Evolutionary conservation across 768 basidiomycete species (phyloP), one percentile per base, ranked within the genome.

Genomic region (Boletales sp.): DNA sequence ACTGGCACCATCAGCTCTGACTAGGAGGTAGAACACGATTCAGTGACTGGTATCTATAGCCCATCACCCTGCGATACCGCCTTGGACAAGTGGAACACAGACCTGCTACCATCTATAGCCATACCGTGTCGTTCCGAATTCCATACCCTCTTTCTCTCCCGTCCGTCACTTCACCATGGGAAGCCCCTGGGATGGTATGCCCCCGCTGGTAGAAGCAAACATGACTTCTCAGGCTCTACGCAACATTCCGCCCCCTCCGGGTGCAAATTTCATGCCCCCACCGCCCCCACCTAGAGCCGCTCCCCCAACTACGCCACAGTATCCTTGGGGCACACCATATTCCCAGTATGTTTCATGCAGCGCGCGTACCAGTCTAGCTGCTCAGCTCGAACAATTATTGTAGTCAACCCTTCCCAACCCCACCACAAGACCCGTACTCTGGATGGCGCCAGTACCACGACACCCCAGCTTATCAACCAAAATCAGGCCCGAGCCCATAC

Each of bases 401-500:
- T 13, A 54, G 21, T 12, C 27, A 53, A 9, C 7, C 53, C n/a
- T 50, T 58, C 30, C 50, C 53, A 14, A 48, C 8, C 43, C 52
- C 49, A 27, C 24, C 24, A 29, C 60, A 66, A 18, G 60, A 58
- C 19, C 53, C 53, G 7, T 50, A n/a, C 17, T 13, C 45, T 21
- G 17, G 24, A 17, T 54, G 57, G 57, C 35, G 5, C 11, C 53
- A 32, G n/a, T 24, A 55, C 35, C 12, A 44, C 3, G 35, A 47
- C 5, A 10, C 50, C 8, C 12, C 47, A 19, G 37, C 40, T 38
- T 51, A 61, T 50, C 57, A 35, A 17, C 63, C 45, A 8, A 55
- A 27, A 52, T 53, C 59, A 19, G 55, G 47, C 12, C 66, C 67
- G 5, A 68, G 67, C 19, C 67, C 67, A 12, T 67, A 67, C 53